Evolutionary conservation across 78 protist genomes (phyloP), one percentile per base, ranked within the genome.

Genomic region (Planoprotostelium fungivorum): DNA sequence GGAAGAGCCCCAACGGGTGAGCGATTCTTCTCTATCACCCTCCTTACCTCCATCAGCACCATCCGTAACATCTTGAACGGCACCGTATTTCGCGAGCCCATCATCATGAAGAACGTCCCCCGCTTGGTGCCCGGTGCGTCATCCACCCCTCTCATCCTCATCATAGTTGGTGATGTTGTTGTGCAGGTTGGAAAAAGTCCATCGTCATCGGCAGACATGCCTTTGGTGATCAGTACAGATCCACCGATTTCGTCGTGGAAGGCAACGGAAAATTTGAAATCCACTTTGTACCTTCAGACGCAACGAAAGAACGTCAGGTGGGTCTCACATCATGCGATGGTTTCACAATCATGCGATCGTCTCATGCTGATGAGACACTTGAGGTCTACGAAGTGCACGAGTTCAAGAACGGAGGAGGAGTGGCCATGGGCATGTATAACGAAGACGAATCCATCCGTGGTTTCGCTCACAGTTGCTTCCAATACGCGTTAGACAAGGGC

Each of bases 51-150:
- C 16, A 25, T 5, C 5, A 51, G 73, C 83, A 93, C 95, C 35
- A 93, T 93, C 87, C 37, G 95, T 29, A 93, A 93, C 87, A 93
- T 93, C n/a, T n/a, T 93, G 9, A 92, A 89, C 35, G 96, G 95
- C 86, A 97, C 99, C n/a, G 98, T 98, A 31, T 98, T 98, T 96
- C 95, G 99, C 38, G 99, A 96, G 91, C 99, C 99, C 83, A 98
- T 98, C 89, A 83, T 97, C 38, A 84, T 88, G 90, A 37, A 89
- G 39, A 97, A 97, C 94, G 86, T 98, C 84, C 98, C 99, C 37
- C 88, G 94, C 29, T 93, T 95, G 1, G 98, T 97, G 36, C 93
- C 97, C 85, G 85, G 94, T 51, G 73, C 5, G 36, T 51, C 73
- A 51, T 51, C 16, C 16, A 25, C 16, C 73, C 16, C 16, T 51